Conservation (phyloP, 768 basidiomycete genomes). For the Cyclocybe cylindracea region DNA sequence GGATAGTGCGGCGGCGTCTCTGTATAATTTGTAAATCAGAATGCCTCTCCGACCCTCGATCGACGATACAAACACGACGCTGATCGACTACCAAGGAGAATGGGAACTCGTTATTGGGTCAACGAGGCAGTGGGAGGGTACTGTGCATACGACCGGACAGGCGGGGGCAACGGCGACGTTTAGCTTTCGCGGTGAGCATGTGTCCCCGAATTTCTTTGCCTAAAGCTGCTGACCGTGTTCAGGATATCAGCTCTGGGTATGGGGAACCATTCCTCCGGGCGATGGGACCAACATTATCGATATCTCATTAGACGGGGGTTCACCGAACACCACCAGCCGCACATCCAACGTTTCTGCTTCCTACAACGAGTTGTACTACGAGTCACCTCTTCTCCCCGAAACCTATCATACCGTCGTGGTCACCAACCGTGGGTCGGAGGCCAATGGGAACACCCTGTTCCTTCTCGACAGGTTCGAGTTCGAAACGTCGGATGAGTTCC, state of each 20-base stretch:
- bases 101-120: constrained; percentile 17
- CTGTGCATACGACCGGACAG: constrained; percentile 14
- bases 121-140: constrained; percentile 20
- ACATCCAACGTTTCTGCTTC: constrained; percentile 9
- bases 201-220: neutral
- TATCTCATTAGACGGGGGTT: constrained; percentile 7
- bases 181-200: constrained; percentile 22
- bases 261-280: constrained; percentile 13
- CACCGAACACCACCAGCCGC: neutral
- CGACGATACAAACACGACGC: constrained; percentile 15
- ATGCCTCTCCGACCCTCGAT: constrained; percentile 13
- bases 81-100: constrained; percentile 14
- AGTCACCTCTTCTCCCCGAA: constrained; percentile 3
- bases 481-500: constrained; percentile 5
- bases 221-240: neutral
- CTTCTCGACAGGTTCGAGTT: constrained; percentile 15
- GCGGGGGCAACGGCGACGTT: constrained; percentile 20
- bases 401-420: constrained; percentile 11
- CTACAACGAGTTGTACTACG: constrained; percentile 10
- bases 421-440: constrained; percentile 12
- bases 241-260: constrained; percentile 12
- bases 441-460: constrained; percentile 10
- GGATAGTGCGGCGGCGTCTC: neutral
- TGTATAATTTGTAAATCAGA: neutral
- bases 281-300: constrained; percentile 10